Conservation (phyloP, 768 basidiomycete species). For the Suillus fuscotomentosus region DNA sequence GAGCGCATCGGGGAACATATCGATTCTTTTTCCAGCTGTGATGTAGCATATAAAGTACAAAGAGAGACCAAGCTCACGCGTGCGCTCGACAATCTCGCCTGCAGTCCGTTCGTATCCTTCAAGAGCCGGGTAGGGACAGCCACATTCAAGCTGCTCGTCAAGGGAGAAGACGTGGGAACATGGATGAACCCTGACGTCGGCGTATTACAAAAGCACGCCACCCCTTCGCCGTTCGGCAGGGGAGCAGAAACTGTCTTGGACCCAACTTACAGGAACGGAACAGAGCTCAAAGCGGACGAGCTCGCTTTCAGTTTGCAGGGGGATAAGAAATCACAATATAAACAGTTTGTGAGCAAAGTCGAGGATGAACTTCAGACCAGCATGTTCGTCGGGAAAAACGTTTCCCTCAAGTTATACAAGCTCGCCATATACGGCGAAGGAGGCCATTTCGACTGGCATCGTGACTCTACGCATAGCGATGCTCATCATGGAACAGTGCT, state of each 20-base stretch:
- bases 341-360: neutral
- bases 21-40: neutral
- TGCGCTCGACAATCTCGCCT: neutral
- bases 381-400: neutral
- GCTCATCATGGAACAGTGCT: neutral
- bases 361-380: neutral
- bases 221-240: neutral
- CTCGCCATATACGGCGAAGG: neutral
- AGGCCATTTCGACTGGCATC: slow-evolving; percentile 1
- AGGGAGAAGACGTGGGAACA: neutral
- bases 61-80: neutral
- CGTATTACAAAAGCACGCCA: neutral
- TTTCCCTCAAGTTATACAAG: neutral
- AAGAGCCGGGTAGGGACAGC: neutral
- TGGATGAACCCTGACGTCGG: neutral
- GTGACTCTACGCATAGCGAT: neutral
- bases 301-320: neutral
- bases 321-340: neutral
- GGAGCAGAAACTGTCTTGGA: neutral
- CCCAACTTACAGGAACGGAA: neutral
- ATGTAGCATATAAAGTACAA: neutral
- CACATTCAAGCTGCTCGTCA: neutral
- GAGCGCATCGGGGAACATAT: neutral
- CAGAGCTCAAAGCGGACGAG: neutral
- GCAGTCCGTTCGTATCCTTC: neutral